These are phyloP conservation scores for Alternaria sp. DNA, from an alignment of 2,329 filamentous ascomycete species.

Conservation along the genomic window DNA sequence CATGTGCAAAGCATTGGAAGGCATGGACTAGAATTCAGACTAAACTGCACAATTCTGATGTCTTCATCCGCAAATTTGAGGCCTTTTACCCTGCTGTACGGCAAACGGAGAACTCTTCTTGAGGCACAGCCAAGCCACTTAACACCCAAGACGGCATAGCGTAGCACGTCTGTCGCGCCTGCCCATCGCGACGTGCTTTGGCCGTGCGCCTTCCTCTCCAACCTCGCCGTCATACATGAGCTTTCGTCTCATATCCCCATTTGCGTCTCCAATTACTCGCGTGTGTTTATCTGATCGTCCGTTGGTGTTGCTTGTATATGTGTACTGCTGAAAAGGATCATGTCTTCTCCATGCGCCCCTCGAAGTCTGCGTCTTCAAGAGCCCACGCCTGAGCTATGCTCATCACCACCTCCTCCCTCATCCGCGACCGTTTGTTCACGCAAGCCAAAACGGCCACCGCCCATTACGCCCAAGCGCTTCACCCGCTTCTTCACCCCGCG, in stretches of 20 bases:
- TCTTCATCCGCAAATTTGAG: background rate
- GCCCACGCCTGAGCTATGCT: slow-evolving; percentile 47
- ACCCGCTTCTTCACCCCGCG: slow-evolving; percentile 61
- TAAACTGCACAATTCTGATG: no score
- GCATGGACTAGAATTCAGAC: no score
- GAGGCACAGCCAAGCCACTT: slow-evolving; percentile 5
- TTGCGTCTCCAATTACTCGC: slow-evolving; percentile 4
- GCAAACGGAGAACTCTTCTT: background rate
- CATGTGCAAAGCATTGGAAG: background rate
- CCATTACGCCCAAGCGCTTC: slow-evolving; percentile 62
- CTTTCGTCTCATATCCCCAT: slow-evolving; percentile 16
- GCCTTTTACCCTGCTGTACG: background rate
- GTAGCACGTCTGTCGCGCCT: slow-evolving; percentile 22
- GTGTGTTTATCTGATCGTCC: slow-evolving; percentile 8
- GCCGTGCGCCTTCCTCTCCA: slow-evolving; percentile 18
- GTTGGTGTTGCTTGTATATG: slow-evolving; percentile 15
- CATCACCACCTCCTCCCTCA: slow-evolving; percentile 50
- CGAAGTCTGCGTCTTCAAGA: slow-evolving; percentile 38
- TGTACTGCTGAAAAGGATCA: slow-evolving; percentile 19
- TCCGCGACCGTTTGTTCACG: slow-evolving; percentile 35
- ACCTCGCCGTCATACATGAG: slow-evolving; percentile 17
- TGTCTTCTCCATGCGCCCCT: slow-evolving; percentile 40
- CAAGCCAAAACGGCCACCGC: slow-evolving; percentile 58
- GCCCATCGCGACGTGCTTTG: slow-evolving; percentile 19
- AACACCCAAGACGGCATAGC: slow-evolving; percentile 11